Conservation (phyloP, 768 basidiomycete species). For the Boletellus ananas region DNA sequence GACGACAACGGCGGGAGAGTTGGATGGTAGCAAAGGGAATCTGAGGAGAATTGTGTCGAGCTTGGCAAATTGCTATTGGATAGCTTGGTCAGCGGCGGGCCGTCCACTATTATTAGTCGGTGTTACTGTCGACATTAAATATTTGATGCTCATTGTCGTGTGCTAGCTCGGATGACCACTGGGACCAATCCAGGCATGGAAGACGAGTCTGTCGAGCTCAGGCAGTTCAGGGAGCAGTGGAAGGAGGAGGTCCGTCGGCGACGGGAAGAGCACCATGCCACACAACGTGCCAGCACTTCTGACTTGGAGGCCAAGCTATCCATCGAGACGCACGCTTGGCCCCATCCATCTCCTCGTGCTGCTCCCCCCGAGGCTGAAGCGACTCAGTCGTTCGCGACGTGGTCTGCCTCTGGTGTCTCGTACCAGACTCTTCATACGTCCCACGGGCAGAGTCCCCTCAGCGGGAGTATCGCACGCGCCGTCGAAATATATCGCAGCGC, state of each 20-base stretch:
- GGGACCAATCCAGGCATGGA: constrained; percentile 13
- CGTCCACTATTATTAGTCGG: not conserved
- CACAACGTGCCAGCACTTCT: not conserved
- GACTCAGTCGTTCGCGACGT: constrained; percentile 2
- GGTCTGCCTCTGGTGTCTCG: constrained; percentile 14
- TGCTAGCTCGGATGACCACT: not conserved
- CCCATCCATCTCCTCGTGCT: constrained; percentile 1
- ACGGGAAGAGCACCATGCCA: constrained; percentile 11
- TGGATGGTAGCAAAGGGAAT: too few species aligned
- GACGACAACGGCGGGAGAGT: too few species aligned
- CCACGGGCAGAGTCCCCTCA: constrained; percentile 28
- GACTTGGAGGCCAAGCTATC: not conserved
- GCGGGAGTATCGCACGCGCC: constrained; percentile 43
- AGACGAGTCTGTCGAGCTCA: constrained; percentile 59
- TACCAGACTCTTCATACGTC: constrained; percentile 19
- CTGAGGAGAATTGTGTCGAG: too few species aligned
- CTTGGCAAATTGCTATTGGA: not conserved
- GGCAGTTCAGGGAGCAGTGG: constrained; percentile 71
- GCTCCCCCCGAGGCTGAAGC: constrained; percentile 3
- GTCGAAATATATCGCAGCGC: constrained; percentile 68
- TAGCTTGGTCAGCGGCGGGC: constrained; percentile 9
- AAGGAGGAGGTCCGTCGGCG: constrained; percentile 53
- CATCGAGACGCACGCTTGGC: constrained; percentile 7
- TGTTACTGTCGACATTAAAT: not conserved
- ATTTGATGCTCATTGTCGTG: not conserved